Percentiles rank a stretch among this genome's conserved stretches.
Evolutionary conservation across 495 filamentous ascomycete genomes (phyloP).

Genomic region (Lasiosphaeriaceae sp.): DNA sequence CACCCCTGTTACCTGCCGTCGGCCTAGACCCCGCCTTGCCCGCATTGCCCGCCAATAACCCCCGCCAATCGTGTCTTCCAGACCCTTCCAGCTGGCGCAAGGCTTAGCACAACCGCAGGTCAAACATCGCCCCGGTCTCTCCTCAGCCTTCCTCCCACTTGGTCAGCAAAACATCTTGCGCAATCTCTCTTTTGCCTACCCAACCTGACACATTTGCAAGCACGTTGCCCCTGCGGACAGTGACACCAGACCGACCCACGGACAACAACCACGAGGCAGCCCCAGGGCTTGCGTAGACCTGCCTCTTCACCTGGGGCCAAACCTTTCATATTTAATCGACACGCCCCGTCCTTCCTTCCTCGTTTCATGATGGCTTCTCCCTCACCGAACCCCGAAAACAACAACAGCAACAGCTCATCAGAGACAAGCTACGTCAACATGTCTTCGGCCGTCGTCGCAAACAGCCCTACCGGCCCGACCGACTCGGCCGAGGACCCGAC

Average conservation of each 20-base stretch:
- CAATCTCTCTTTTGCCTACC: not conserved
- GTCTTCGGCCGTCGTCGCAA: slow-evolving; percentile 51
- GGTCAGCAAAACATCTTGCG: not conserved
- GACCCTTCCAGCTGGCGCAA: slow-evolving; percentile 1
- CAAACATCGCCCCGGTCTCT: not conserved
- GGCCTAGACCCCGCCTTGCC: too few relatives aligned
- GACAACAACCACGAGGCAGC: too few relatives aligned
- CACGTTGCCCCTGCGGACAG: not conserved
- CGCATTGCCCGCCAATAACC: not conserved
- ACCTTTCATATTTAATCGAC: slow-evolving; percentile 4
- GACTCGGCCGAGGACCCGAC: slow-evolving; percentile 68
- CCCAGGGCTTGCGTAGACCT: not conserved
- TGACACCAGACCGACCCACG: too few relatives aligned
- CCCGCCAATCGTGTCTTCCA: not conserved
- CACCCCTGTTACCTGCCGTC: too few relatives aligned
- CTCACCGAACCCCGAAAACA: slow-evolving; percentile 24
- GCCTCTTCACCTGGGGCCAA: not conserved
- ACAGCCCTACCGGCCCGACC: slow-evolving; percentile 28
- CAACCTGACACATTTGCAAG: not conserved
- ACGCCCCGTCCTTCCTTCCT: slow-evolving; percentile 11
- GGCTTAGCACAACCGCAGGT: not conserved
- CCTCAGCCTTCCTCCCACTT: not conserved
- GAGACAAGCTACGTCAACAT: slow-evolving; percentile 49
- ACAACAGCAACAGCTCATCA: slow-evolving; percentile 19
- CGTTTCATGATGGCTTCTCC: slow-evolving; percentile 45